Conservation (phyloP, 129 eudicot genomes). For the Artemisia annua region DNA sequence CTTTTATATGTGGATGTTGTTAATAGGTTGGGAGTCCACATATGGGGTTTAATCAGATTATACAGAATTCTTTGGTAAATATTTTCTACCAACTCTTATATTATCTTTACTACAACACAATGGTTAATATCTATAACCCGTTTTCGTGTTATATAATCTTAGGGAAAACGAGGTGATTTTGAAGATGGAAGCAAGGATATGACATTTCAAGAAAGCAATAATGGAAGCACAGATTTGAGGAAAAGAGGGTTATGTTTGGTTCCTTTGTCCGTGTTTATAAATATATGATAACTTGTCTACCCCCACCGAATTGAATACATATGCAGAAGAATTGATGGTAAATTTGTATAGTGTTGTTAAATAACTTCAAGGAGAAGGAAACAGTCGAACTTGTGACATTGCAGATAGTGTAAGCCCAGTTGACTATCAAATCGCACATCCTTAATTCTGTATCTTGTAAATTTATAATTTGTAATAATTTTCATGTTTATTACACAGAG, state of each 20-base stretch:
- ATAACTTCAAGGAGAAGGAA: slow-evolving; percentile 26
- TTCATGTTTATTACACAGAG: slow-evolving; percentile 20
- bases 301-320: not conserved
- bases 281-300: not conserved
- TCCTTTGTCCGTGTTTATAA: slow-evolving; percentile 51
- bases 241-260: slow-evolving; percentile 61
- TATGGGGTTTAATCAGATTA: slow-evolving; percentile 37
- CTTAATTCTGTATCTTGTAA: slow-evolving; percentile 32
- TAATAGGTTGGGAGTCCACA: slow-evolving; percentile 41
- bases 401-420: slow-evolving; percentile 38
- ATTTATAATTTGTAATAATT: slow-evolving; percentile 10
- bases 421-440: slow-evolving; percentile 27
- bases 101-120: too few species aligned
- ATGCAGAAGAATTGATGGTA: slow-evolving; percentile 21
- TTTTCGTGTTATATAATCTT: slow-evolving; percentile 1
- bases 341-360: slow-evolving; percentile 26
- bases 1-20: slow-evolving; percentile 15
- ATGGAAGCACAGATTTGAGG: slow-evolving; percentile 41
- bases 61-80: slow-evolving; percentile 35
- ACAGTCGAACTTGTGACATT: slow-evolving; percentile 36
- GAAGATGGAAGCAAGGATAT: slow-evolving; percentile 20
- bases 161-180: slow-evolving; percentile 37
- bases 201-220: slow-evolving; percentile 20
- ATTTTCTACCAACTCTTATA: slow-evolving; percentile 4
- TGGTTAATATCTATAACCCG: not conserved